phyloP scores from a whole-genome alignment of 257 asterid species.

The Solanum rostratum region DNA sequence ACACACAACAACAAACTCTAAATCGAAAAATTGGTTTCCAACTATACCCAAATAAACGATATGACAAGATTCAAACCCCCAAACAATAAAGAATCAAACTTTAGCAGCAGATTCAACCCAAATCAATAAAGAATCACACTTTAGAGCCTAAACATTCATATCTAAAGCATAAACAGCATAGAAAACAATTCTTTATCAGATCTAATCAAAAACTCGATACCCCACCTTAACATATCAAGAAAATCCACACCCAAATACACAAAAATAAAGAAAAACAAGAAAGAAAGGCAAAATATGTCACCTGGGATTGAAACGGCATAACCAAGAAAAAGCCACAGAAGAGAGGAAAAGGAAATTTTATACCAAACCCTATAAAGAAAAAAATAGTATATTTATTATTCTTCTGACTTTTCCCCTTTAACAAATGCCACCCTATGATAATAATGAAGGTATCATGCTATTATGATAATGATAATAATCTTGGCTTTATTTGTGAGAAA shows the following conservation, averaged over 20 bases:
- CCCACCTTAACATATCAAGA: neutral
- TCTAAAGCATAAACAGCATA: neutral
- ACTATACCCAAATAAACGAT: neutral
- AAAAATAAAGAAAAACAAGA: neutral
- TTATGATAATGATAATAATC: neutral
- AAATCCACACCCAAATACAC: neutral
- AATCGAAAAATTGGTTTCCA: neutral
- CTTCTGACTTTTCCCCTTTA: neutral
- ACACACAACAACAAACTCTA: neutral
- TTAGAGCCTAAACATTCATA: neutral
- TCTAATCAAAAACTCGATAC: neutral
- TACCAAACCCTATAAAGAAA: neutral
- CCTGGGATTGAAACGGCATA: slow-evolving; percentile 27
- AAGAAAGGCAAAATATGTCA: neutral
- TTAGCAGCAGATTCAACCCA: neutral
- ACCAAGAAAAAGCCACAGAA: slow-evolving; percentile 18
- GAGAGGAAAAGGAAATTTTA: neutral
- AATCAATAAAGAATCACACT: neutral
- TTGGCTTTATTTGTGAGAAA: neutral
- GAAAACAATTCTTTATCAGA: neutral
- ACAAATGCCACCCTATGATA: neutral
- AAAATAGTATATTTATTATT: neutral
- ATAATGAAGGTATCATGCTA: neutral
- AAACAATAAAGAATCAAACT: neutral
- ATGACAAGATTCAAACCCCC: neutral